Base-by-base conservation (phyloP, 1,284 basidiomycete species). In the Bondarzewia mesenterica region DNA sequence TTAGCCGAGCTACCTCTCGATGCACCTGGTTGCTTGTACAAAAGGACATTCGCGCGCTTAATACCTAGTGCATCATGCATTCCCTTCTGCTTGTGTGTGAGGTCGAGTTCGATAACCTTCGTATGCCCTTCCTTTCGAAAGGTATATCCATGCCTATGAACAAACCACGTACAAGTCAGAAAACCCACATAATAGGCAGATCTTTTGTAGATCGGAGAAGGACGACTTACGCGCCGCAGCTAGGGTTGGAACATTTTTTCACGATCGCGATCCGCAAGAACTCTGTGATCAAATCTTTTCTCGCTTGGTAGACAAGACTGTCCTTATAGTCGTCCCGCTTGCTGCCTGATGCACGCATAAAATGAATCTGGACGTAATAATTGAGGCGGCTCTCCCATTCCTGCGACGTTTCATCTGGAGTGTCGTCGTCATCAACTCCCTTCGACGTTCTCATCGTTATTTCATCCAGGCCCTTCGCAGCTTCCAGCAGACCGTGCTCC, bases 111-210 rank as follows among this genome's bases (percentile, higher is more conserved):
- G 63, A 98, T 87, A 54, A 99, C 80, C 69, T 97, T 98, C 51
- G 91, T 89, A 61, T 90, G 78, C 1, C 91, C 93, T 63, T 99
- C 96, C 64, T 94, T 97, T 51, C 94, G 85, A 67, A 92, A 90
- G 0, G 89, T 89, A 61, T 91, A 92, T 2, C 77, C 83, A 59
- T 78, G 70, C n/a, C 93, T 95, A 57, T 1, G 35, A 25, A 29
- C n/a, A 47, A 41, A 27, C n/a, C 47, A 42, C 49, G 29, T 45
- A 36, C 47, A 36, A 49, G 22, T 51, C 26, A 48, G 20, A 44
- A 12, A 47, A 52, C 29, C 44, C 26, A 47, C 46, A 39, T 40
- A 16, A 29, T 23, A 38, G 21, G 44, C 26, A 35, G 5, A 29
- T 10, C n/a, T n/a, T n/a, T n/a, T n/a, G n/a, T n/a, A n/a, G n/a